phyloP scores from a whole-genome alignment of 768 basidiomycete species.

The Boletus reticulatus region DNA sequence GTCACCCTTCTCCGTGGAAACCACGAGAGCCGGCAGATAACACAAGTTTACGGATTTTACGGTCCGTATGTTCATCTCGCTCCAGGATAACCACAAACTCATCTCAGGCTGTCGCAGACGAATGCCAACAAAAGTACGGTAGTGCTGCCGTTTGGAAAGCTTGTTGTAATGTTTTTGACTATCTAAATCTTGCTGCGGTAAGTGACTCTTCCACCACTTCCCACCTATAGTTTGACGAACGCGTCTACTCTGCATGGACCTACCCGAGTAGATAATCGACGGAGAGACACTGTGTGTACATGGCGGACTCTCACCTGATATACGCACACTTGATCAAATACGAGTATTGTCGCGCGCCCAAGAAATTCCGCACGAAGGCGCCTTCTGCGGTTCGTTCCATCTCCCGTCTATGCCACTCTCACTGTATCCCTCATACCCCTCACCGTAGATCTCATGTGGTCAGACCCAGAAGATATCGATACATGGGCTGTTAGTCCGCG shows the following conservation, averaged over 20 bases:
- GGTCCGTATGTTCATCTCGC: slow-evolving; percentile 44
- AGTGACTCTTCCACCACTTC: slow-evolving; percentile 23
- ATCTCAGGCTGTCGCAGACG: slow-evolving; percentile 50
- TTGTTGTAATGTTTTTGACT: slow-evolving; percentile 96
- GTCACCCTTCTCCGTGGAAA: slow-evolving; percentile 92
- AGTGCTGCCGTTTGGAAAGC: slow-evolving; percentile 95
- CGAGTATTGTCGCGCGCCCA: slow-evolving; percentile 91
- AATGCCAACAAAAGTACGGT: slow-evolving; percentile 98
- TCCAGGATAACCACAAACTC: neutral
- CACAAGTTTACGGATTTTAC: slow-evolving; percentile 98
- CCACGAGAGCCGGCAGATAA: slow-evolving; percentile 96
- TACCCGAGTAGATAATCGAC: slow-evolving; percentile 75
- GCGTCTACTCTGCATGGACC: no score
- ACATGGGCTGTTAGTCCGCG: slow-evolving; percentile 97
- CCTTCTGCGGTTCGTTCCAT: slow-evolving; percentile 75
- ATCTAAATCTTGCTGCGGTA: slow-evolving; percentile 91
- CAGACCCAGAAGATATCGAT: slow-evolving; percentile 91
- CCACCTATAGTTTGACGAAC: neutral
- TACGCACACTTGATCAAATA: slow-evolving; percentile 92
- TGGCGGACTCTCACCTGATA: slow-evolving; percentile 94
- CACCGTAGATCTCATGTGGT: slow-evolving; percentile 91
- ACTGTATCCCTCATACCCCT: neutral
- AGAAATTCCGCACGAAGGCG: slow-evolving; percentile 98
- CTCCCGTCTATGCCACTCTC: neutral
- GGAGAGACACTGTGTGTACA: slow-evolving; percentile 92